A percentile compares a stretch with the other conserved stretches of the same genome.
Conservation (phyloP, 495 filamentous ascomycete species). For the Hypoxylon intermedium region DNA sequence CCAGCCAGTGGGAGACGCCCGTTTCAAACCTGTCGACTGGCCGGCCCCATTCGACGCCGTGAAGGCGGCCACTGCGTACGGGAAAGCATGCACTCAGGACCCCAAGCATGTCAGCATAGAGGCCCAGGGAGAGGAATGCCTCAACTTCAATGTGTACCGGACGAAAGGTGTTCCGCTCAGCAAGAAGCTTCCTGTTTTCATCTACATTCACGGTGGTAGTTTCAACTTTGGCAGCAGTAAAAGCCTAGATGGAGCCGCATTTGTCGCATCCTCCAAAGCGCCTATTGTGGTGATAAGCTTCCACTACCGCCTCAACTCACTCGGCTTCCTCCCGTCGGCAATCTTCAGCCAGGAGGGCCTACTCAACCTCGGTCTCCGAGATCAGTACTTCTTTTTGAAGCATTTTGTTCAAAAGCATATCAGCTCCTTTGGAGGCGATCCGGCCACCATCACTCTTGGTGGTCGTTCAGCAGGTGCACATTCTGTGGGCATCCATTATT, state of each 20-base stretch:
- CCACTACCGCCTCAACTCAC: conserved; percentile 69
- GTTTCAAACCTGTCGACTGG: conserved; percentile 32
- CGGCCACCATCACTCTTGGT: conserved; percentile 65
- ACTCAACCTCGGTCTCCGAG: conserved; percentile 71
- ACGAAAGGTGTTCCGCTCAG: conserved; percentile 39
- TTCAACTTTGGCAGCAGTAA: conserved; percentile 56
- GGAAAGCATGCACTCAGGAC: conserved; percentile 28
- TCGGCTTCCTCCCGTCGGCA: conserved; percentile 68
- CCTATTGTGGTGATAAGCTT: conserved; percentile 66
- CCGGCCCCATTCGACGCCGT: conserved; percentile 25
- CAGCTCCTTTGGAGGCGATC: conserved; percentile 66
- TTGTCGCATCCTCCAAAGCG: conserved; percentile 59
- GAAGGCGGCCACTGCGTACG: conserved; percentile 23
- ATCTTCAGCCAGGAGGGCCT: conserved; percentile 61
- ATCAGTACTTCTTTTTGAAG: conserved; percentile 65
- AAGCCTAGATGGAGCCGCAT: conserved; percentile 54
- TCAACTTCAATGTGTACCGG: conserved; percentile 59
- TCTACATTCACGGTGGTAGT: conserved; percentile 63
- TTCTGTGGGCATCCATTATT: conserved; percentile 52
- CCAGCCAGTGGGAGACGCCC: conserved; percentile 31
- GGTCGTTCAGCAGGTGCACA: conserved; percentile 72
- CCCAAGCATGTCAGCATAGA: conserved; percentile 19
- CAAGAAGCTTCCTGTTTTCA: conserved; percentile 60
- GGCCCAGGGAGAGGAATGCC: conserved; percentile 53
- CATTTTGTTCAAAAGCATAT: conserved; percentile 70